Base-by-base conservation (phyloP, 345 rosid genomes). In the Alliaria petiolata region DNA sequence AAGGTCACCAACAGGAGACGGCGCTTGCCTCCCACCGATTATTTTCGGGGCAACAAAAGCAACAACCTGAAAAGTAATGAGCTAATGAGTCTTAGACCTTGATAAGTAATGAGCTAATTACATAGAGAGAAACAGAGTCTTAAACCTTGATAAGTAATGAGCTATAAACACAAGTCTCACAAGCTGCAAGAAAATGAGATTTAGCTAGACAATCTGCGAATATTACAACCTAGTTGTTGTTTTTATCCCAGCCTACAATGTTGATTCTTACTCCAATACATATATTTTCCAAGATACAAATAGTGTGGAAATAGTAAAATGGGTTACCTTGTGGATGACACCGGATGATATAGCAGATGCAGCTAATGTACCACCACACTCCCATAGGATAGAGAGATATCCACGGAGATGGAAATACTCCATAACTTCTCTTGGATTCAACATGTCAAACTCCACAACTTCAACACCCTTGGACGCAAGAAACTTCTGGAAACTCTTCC, bases 41-140 rank as follows among this genome's bases (percentile, higher is more conserved):
- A 93, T 91, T 82, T 93, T 93, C 10, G 99, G 99, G 30, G 95
- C 97, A 79, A 93, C 84, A 52, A 93, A 91, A 61, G 99, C 93
- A 85, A 63, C 86, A 77, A 91, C 96, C 99, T 89, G 77, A 68
- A 79, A n/a, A n/a, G n/a, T n/a, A n/a, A n/a, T n/a, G n/a, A n/a
- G n/a, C n/a, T n/a, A n/a, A n/a, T n/a, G n/a, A n/a, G n/a, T n/a
- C n/a, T n/a, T n/a, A n/a, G n/a, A n/a, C 30, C 62, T 67, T 26
- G 15, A 12, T 40, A 16, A 40, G 7, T 53, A 26, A n/a, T n/a
- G n/a, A n/a, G n/a, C n/a, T n/a, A n/a, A n/a, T n/a, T n/a, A n/a
- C n/a, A n/a, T n/a, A n/a, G n/a, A n/a, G n/a, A n/a, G n/a, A n/a
- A n/a, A n/a, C n/a, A n/a, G n/a, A n/a, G n/a, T n/a, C n/a, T n/a